Evolutionary conservation across 176 grass and related monocot genomes (phyloP).

Genomic region (Musa troglodytarum): DNA sequence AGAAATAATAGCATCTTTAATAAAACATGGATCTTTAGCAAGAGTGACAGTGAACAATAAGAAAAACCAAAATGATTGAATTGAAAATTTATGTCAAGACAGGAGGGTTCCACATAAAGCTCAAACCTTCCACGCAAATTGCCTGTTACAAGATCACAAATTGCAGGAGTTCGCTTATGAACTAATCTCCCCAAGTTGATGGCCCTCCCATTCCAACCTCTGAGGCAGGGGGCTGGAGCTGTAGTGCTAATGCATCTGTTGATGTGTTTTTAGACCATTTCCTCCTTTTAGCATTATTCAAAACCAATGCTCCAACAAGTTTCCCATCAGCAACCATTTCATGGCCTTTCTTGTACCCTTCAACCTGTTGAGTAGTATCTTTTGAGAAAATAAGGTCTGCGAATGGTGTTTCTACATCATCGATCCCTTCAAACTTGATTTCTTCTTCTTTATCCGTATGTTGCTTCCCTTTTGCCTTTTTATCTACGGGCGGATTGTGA

Average conservation of each 20-base stretch:
- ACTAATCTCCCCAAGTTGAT: constrained; percentile 52
- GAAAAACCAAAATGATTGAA: too few species aligned
- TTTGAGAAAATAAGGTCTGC: constrained; percentile 42
- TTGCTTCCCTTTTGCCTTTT: constrained; percentile 39
- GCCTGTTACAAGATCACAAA: too few species aligned
- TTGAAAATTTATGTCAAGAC: too few species aligned
- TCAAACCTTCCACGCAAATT: too few species aligned
- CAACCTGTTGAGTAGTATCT: constrained; percentile 14
- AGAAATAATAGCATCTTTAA: too few species aligned
- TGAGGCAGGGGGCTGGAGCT: constrained; percentile 31
- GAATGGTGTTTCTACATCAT: constrained; percentile 55
- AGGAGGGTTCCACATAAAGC: too few species aligned
- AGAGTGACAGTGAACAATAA: too few species aligned
- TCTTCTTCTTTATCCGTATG: constrained; percentile 28
- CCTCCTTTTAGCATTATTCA: constrained; percentile 74
- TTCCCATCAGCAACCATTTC: constrained; percentile 27
- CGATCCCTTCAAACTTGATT: constrained; percentile 34
- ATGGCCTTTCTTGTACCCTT: constrained; percentile 21
- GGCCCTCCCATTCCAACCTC: constrained; percentile 53
- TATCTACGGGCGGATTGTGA: constrained; percentile 21
- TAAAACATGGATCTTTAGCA: too few species aligned
- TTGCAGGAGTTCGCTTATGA: neutral
- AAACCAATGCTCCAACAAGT: constrained; percentile 31
- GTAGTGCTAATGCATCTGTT: constrained; percentile 29
- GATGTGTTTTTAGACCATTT: constrained; percentile 33